Evolutionary conservation across 345 rosid species (phyloP), one percentile per base, ranked within the genome.

Genomic region (Gossypium herbaceum): DNA sequence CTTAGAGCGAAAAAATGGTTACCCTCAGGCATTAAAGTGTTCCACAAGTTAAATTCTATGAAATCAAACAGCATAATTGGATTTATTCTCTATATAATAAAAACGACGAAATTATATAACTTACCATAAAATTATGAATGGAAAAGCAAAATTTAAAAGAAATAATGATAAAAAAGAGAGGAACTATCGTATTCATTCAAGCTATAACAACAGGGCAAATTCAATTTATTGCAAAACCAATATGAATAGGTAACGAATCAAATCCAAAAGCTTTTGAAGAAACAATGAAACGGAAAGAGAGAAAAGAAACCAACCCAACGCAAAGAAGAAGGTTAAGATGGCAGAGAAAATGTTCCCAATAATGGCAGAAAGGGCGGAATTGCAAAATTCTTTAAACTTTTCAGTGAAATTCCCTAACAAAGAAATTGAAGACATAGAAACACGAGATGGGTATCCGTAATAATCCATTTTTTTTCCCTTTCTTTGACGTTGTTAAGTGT

Each of bases 301-400:
- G 76, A 0, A 34, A 9, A 50, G 4, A 68, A 63, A 82, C 96
- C 3, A 81, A 95, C 99, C 99, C 81, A 91, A 79, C 0, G 99
- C 98, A 81, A 95, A 95, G 90, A 93, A 90, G 88, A 91, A 93
- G 73, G 98, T 95, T 82, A 95, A 87, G 87, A 95, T 87, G 68
- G 98, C 98, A 9, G 96, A 93, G 89, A 93, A 82, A 29, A 95
- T 78, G 83, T 89, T 91, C 27, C 97, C 98, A 19, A 91, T 72
- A 63, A 91, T 79, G 25, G 94, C 93, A 61, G 94, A 88, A 63
- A 91, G 82, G 3, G 92, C 94, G 78, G 88, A 90, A 75, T 81
- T 82, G 83, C 81, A 87, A 74, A 85, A 85, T 58, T 87, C 86
- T 75, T 81, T 88, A 54, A 90, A 86, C 85, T 86, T 88, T 13